These are phyloP conservation scores for Discostella pseudostelligera DNA, from an alignment of 108 stramenopile genomes.

Conservation along the genomic window DNA sequence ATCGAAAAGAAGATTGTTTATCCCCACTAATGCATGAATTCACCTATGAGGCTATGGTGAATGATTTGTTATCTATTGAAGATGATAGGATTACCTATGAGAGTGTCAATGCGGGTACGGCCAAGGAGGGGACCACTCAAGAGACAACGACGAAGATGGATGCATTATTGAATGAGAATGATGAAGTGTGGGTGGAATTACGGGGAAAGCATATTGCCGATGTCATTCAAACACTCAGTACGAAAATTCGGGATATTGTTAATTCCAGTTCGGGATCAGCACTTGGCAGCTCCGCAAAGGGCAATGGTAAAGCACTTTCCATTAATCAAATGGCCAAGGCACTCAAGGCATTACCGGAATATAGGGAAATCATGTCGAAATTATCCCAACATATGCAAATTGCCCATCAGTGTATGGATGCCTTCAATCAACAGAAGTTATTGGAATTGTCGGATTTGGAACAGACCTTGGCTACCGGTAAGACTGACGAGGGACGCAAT, in stretches of 20 bases:
- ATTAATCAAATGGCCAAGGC: constrained; percentile 90
- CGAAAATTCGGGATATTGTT: constrained; percentile 75
- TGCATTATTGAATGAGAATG: constrained; percentile 91
- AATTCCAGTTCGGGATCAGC: constrained; percentile 63
- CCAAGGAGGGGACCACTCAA: constrained; percentile 44
- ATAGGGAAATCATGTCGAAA: constrained; percentile 91
- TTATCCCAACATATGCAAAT: constrained; percentile 93
- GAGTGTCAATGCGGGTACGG: constrained; percentile 52
- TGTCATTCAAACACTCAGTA: constrained; percentile 83
- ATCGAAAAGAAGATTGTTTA: constrained; percentile 90
- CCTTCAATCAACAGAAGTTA: constrained; percentile 64
- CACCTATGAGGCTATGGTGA: constrained; percentile 96
- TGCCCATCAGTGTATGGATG: constrained; percentile 91
- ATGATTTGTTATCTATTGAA: constrained; percentile 82
- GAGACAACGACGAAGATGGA: constrained; percentile 62
- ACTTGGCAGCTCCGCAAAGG: constrained; percentile 40
- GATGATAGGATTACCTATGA: constrained; percentile 85
- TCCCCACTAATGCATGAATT: constrained; percentile 98
- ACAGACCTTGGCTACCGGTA: constrained; percentile 91
- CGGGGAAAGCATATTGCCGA: constrained; percentile 94
- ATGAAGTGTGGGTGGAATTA: constrained; percentile 94
- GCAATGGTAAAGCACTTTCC: constrained; percentile 62
- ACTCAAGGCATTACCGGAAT: constrained; percentile 91
- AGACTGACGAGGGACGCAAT: constrained; percentile 75
- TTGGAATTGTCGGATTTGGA: constrained; percentile 87